phyloP scores from a whole-genome alignment of 2,329 filamentous ascomycete genomes.

The Beauveria scarabaeidicola region DNA sequence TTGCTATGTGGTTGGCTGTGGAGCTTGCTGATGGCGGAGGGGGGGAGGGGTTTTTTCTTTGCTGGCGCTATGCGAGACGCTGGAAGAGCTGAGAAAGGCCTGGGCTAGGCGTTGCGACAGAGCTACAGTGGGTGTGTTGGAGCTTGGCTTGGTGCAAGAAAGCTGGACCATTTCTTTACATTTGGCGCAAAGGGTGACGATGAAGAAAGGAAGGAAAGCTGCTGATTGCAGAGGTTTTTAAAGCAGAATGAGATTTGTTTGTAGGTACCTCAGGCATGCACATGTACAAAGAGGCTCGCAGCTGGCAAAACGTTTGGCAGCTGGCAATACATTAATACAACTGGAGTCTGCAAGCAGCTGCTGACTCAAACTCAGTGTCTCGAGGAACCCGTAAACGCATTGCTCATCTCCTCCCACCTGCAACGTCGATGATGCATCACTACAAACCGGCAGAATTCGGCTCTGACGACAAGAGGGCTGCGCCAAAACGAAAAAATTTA shows the following conservation, averaged over 20 bases:
- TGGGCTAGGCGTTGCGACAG: neutral
- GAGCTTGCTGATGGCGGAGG: slow-evolving; percentile 1
- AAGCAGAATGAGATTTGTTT: neutral
- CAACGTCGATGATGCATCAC: neutral
- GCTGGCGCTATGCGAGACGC: neutral
- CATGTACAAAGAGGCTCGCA: neutral
- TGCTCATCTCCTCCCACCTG: neutral
- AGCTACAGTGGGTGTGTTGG: neutral
- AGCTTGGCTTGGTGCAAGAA: neutral
- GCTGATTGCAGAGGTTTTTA: neutral
- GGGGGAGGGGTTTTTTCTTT: neutral
- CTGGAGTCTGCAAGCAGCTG: no score
- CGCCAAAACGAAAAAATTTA: neutral
- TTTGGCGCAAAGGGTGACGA: slow-evolving; percentile 2
- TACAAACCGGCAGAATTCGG: neutral
- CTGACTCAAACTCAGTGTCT: neutral
- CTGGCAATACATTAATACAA: no score
- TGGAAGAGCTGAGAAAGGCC: neutral
- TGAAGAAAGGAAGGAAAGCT: neutral
- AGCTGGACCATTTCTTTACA: neutral
- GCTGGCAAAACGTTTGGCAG: neutral
- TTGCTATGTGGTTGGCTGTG: slow-evolving; percentile 9
- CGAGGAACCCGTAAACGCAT: neutral
- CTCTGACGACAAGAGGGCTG: neutral
- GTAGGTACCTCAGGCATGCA: neutral